Percentiles rank a stretch among this genome's conserved stretches.
These are phyloP conservation scores for Lactifluus rugatus DNA, from an alignment of 768 basidiomycete species.

Conservation along the genomic window DNA sequence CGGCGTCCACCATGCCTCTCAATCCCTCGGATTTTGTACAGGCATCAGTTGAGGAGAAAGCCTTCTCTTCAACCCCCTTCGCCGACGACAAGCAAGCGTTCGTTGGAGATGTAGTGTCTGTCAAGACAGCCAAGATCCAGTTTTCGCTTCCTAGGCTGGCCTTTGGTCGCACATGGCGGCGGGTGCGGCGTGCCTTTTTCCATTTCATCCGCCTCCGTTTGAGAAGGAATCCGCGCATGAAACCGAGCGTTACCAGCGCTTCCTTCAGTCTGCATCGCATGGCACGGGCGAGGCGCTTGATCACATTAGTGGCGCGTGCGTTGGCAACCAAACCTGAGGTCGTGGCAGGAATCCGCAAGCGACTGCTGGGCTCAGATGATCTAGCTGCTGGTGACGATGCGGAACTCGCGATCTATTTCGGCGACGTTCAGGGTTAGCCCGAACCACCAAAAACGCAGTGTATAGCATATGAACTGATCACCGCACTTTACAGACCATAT, in stretches of 20 bases:
- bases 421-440: constrained; percentile 74
- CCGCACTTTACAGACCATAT: constrained; percentile 73
- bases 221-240: neutral
- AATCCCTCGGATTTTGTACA: neutral
- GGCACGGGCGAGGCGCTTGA: constrained; percentile 65
- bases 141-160: constrained; percentile 23
- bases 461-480: neutral
- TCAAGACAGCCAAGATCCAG: constrained; percentile 8
- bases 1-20: neutral
- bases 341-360: constrained; percentile 66
- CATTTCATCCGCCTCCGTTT: neutral
- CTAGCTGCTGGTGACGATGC: constrained; percentile 38
- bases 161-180: constrained; percentile 29
- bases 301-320: constrained; percentile 67
- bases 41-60: neutral
- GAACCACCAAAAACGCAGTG: neutral
- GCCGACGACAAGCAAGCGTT: constrained; percentile 5
- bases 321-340: constrained; percentile 79
- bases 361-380: constrained; percentile 40
- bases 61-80: neutral
- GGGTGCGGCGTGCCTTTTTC: constrained; percentile 27
- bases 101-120: constrained; percentile 8
- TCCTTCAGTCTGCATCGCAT: constrained; percentile 59
- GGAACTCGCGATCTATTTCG: constrained; percentile 80
- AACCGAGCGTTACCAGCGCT: constrained; percentile 25